A percentile compares a stretch with the other conserved stretches of the same genome.
Evolutionary conservation across 169 alveolate genomes (phyloP).

Genomic region (Plasmodium gaboni): DNA sequence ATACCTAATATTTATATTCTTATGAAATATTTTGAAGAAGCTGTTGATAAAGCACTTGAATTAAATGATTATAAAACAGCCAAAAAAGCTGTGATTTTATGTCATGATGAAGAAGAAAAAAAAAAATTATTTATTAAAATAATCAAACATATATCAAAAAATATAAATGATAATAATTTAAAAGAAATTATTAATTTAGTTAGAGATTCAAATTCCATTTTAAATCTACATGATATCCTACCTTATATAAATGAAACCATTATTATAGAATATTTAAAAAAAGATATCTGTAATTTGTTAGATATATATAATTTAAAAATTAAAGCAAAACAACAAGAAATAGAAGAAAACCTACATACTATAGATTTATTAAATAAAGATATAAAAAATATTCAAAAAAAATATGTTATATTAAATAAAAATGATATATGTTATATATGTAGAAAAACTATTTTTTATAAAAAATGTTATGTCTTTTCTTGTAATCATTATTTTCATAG

Average conservation of each 20-base stretch:
- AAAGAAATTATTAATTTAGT: slow-evolving; percentile 72
- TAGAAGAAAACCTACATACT: slow-evolving; percentile 62
- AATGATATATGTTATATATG: slow-evolving; percentile 74
- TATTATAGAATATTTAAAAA: slow-evolving; percentile 60
- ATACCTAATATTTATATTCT: slow-evolving; percentile 72
- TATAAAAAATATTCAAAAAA: slow-evolving; percentile 50
- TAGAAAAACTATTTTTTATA: slow-evolving; percentile 60
- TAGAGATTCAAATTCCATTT: slow-evolving; percentile 66
- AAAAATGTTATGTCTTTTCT: slow-evolving; percentile 73
- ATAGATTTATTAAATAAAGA: slow-evolving; percentile 63
- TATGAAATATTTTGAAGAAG: slow-evolving; percentile 77
- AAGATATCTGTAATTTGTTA: slow-evolving; percentile 69
- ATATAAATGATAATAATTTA: slow-evolving; percentile 64
- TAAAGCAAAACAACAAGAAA: slow-evolving; percentile 76
- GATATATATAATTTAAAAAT: slow-evolving; percentile 70
- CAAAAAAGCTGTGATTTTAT: slow-evolving; percentile 56
- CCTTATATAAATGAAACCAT: slow-evolving; percentile 74
- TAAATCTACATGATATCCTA: slow-evolving; percentile 71
- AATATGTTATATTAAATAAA: slow-evolving; percentile 40
- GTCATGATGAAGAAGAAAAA: slow-evolving; percentile 77
- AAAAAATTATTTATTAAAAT: slow-evolving; percentile 76
- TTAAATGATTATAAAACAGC: slow-evolving; percentile 65
- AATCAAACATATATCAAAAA: slow-evolving; percentile 61
- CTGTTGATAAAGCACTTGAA: slow-evolving; percentile 73
- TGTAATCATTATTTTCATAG: slow-evolving; percentile 77